A percentile compares a stretch with the other conserved stretches of the same genome.
phyloP scores from a whole-genome alignment of 2,329 filamentous ascomycete genomes.

The Diaporthe citriasiana region DNA sequence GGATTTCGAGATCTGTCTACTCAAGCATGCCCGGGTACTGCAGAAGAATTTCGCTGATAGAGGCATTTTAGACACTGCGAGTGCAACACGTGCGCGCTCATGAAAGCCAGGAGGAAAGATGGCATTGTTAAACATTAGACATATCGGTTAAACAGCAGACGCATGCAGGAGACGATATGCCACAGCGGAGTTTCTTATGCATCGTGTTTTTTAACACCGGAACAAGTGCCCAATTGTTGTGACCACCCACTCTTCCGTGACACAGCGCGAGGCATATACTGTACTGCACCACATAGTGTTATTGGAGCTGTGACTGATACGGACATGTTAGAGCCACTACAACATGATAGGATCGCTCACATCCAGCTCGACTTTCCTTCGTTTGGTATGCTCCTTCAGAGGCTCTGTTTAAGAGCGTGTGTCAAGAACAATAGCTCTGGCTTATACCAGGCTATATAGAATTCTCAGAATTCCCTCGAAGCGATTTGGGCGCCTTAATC shows the following conservation, averaged over 20 bases:
- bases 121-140: background rate
- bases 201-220: background rate
- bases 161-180: background rate
- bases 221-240: background rate
- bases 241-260: too few species aligned
- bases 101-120: background rate
- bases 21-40: background rate
- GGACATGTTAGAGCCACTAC: background rate
- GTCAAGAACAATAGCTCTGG: background rate
- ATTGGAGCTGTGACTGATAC: background rate
- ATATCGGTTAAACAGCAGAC: background rate
- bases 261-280: background rate
- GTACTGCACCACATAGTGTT: background rate
- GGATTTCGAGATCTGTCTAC: background rate
- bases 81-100: background rate
- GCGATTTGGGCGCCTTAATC: background rate
- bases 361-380: background rate
- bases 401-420: background rate
- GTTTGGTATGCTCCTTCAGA: background rate
- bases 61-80: slow-evolving; percentile 8
- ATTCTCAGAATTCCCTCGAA: background rate
- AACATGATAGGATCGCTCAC: background rate
- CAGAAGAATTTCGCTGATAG: background rate
- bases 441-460: too few species aligned
- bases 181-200: background rate